Evolutionary conservation across 768 basidiomycete genomes (phyloP), one percentile per base, ranked within the genome.

Genomic region (Tephrocybe sp.): DNA sequence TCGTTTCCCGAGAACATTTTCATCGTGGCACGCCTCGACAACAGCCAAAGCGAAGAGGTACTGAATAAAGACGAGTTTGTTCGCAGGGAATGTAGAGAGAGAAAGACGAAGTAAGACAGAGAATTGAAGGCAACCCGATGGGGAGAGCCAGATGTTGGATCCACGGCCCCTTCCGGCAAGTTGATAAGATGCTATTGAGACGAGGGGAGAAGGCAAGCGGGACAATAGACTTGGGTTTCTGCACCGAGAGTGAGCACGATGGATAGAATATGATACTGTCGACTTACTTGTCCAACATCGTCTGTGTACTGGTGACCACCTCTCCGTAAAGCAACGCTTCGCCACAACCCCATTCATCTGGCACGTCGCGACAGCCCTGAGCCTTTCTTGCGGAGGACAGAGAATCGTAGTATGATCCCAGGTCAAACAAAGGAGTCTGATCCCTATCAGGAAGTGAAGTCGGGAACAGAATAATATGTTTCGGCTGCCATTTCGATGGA

Each of bases 301-400:
- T 94, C 64, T 98, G 97, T 0, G 96, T 98, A 57, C 91, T 94
- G 1, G 92, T 92, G 9, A 99, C 88, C 0, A 84, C 83, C 65
- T 97, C 92, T 26, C 89, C 87, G 55, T 98, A 98, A 8, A 95
- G 57, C 24, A 98, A 62, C 30, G 82, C 77, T 52, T 95, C 92
- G 0, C 94, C 94, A 4, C 89, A 64, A 2, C 80, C 78, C 77
- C 82, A 82, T 5, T 60, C 43, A 19, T 64, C 57, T 9, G 63
- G 46, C 12, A 52, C 53, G 9, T 60, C 56, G 0, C 49, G 28
- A 11, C 60, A 56, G 3, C 60, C 64, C 32, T 64, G 57, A 12
- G 65, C 60, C 27, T 57, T 52, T 16, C 68, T 58, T 51, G 71
- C 60, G 40, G 64, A 56, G 13, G 69, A 60, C 9, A 94, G 67